Evolutionary conservation across 768 basidiomycete species (phyloP).

Genomic region (Suillus brevipes): DNA sequence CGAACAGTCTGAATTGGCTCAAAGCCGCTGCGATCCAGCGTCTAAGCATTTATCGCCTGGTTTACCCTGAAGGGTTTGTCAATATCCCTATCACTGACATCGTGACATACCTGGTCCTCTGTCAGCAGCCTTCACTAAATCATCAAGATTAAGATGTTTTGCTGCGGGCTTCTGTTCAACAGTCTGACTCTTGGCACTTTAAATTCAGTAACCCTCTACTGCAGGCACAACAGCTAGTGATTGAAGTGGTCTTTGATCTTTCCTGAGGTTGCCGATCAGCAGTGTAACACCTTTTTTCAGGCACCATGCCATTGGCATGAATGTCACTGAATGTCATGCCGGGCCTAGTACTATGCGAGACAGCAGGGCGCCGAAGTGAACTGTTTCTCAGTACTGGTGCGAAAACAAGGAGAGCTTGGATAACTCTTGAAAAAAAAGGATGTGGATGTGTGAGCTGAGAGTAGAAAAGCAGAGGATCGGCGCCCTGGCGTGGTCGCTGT

Average conservation of each 20-base stretch:
- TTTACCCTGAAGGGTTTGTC: constrained; percentile 50
- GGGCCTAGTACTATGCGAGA: not conserved
- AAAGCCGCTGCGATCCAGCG: constrained; percentile 54
- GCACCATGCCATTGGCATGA: not conserved
- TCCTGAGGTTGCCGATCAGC: not conserved
- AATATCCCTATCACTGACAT: not conserved
- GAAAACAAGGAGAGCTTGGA: not conserved
- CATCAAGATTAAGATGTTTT: constrained; percentile 61
- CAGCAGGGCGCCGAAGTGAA: not conserved
- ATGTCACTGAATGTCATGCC: not conserved
- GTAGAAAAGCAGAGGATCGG: not conserved
- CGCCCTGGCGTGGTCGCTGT: not conserved
- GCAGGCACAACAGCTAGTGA: not conserved
- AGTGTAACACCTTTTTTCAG: not conserved
- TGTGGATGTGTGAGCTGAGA: not conserved
- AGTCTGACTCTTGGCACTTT: constrained; percentile 52
- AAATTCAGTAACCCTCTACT: constrained; percentile 60
- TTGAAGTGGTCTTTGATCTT: too few species aligned
- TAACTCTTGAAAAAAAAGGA: not conserved
- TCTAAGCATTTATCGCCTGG: constrained; percentile 70
- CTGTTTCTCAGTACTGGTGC: not conserved
- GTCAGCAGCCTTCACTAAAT: constrained; percentile 58
- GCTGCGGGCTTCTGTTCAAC: constrained; percentile 36
- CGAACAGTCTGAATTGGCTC: constrained; percentile 62
- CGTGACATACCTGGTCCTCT: constrained; percentile 51